Conservation (phyloP, 208 protist genomes). For the Angomonas deanei region DNA sequence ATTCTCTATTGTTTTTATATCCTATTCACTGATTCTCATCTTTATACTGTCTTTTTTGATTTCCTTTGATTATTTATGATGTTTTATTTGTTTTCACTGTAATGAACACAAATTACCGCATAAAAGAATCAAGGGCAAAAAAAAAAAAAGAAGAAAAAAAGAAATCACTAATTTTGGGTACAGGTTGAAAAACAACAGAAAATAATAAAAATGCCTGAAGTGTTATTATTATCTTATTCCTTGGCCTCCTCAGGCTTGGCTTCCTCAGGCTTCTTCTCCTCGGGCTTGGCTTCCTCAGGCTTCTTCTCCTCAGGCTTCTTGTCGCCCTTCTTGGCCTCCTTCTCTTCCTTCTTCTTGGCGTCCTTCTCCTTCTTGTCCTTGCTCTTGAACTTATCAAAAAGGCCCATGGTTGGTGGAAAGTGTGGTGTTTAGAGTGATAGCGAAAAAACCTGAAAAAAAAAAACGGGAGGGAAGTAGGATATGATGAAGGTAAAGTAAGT, state of each 20-base stretch:
- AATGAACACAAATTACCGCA: not conserved
- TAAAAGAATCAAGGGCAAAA: not conserved
- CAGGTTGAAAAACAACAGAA: not conserved
- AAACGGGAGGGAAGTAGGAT: not conserved
- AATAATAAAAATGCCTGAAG: not conserved
- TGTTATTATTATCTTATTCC: not conserved
- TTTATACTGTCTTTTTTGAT: not conserved
- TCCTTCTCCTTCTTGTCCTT: not conserved
- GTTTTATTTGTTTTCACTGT: slow-evolving; percentile 1
- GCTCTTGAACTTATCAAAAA: slow-evolving; percentile 5
- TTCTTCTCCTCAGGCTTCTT: not conserved
- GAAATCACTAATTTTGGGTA: too few relatives aligned
- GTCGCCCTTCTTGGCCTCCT: not conserved
- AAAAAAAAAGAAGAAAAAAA: too few relatives aligned
- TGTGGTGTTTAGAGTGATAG: not conserved
- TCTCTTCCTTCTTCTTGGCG: not conserved
- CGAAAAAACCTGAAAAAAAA: not conserved
- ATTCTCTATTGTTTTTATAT: too few relatives aligned
- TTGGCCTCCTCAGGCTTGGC: not conserved
- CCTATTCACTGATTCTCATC: too few relatives aligned
- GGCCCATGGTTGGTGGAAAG: not conserved
- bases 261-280: not conserved
- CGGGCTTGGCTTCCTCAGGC: slow-evolving; percentile 2
- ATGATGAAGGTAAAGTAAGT: too few relatives aligned
- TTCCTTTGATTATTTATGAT: not conserved